Conservation (phyloP, 208 protist species). For the Naegleria fowleri region DNA sequence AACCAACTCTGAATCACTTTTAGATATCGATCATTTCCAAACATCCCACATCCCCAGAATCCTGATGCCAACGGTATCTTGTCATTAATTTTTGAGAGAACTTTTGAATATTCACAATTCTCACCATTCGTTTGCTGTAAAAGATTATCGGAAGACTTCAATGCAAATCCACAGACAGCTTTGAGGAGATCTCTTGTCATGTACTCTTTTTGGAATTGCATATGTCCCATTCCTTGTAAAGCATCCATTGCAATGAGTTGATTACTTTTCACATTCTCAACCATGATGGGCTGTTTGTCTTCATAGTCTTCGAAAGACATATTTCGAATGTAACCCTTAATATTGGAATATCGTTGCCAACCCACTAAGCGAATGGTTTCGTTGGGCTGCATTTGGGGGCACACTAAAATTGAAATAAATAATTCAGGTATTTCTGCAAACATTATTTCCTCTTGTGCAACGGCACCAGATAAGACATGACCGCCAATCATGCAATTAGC, state of each 20-base stretch:
- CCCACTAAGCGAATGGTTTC: constrained; percentile 66
- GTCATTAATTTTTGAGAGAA: not conserved
- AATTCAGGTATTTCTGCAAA: constrained; percentile 70
- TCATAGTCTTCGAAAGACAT: constrained; percentile 52
- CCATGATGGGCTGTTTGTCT: not conserved
- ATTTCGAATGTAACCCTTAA: constrained; percentile 60
- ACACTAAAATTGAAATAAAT: constrained; percentile 61
- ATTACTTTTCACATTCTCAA: not conserved
- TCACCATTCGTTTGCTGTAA: too few relatives aligned
- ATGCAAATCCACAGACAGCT: not conserved
- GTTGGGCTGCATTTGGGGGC: constrained; percentile 53
- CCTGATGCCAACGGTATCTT: constrained; percentile 57
- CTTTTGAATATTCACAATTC: not conserved
- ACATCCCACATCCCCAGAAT: constrained; percentile 82
- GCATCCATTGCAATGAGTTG: constrained; percentile 26
- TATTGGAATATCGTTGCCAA: constrained; percentile 50
- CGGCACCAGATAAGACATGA: constrained; percentile 65
- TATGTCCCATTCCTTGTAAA: not conserved
- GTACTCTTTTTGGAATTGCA: not conserved
- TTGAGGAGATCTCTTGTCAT: not conserved
- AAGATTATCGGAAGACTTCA: not conserved
- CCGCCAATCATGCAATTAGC: constrained; percentile 71
- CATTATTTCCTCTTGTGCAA: constrained; percentile 79
- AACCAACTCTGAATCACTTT: constrained; percentile 75
- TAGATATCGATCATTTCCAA: constrained; percentile 65